phyloP scores from a whole-genome alignment of 1,284 basidiomycete species.

The Ustilago xerochloae region DNA sequence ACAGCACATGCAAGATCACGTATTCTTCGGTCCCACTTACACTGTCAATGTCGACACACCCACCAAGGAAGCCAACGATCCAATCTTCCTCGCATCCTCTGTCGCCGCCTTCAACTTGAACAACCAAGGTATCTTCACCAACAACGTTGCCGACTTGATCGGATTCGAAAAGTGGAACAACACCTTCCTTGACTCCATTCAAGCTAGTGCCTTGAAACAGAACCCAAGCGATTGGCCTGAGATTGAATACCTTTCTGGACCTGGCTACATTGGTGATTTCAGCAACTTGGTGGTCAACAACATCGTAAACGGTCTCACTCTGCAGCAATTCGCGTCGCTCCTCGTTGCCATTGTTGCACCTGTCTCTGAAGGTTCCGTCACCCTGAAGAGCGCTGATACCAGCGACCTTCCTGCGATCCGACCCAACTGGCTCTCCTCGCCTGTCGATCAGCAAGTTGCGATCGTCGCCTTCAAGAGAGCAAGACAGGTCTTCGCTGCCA shows the following conservation, averaged over 20 bases:
- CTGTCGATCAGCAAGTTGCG: conserved; percentile 66
- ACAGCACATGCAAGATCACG: conserved; percentile 59
- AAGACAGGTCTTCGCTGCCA: conserved; percentile 62
- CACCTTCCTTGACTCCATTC: conserved; percentile 36
- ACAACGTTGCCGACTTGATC: conserved; percentile 55
- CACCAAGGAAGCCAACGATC: conserved; percentile 48
- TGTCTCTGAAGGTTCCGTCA: conserved; percentile 67
- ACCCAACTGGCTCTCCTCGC: conserved; percentile 60
- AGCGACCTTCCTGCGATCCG: conserved; percentile 70
- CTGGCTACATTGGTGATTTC: conserved; percentile 56
- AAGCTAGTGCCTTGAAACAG: conserved; percentile 27
- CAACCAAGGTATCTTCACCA: conserved; percentile 51
- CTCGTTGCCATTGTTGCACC: conserved; percentile 58
- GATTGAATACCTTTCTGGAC: conserved; percentile 53
- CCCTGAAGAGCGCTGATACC: conserved; percentile 66
- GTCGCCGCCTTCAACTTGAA: conserved; percentile 33
- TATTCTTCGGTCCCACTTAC: conserved; percentile 55
- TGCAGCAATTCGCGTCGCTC: conserved; percentile 46
- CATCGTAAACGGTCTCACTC: conserved; percentile 22
- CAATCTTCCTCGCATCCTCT: conserved; percentile 39
- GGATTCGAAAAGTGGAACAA: conserved; percentile 51
- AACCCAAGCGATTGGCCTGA: conserved; percentile 53
- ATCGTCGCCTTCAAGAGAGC: conserved; percentile 42
- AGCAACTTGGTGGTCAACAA: conserved; percentile 41
- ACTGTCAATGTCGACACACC: conserved; percentile 45